phyloP scores from a whole-genome alignment of 495 filamentous ascomycete species.

The Xylaria flabelliformis region DNA sequence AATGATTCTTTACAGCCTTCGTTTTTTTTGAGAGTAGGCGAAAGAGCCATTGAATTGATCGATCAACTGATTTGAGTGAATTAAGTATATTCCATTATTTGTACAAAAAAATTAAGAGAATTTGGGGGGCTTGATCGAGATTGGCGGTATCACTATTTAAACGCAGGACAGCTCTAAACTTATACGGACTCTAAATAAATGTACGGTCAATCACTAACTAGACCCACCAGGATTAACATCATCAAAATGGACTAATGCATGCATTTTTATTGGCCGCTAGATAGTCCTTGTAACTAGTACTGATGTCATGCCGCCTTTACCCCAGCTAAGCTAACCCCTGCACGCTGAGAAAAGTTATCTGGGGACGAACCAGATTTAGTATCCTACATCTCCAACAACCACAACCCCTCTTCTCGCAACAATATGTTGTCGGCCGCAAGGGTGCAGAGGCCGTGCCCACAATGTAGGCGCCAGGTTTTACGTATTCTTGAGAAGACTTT shows the following conservation, averaged over 20 bases:
- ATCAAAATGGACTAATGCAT: not conserved
- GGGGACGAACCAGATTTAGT: not conserved
- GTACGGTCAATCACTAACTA: no score
- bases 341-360: not conserved
- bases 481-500: constrained; percentile 52
- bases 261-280: constrained; percentile 1
- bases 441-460: constrained; percentile 52
- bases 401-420: not conserved
- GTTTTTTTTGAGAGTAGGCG: no score
- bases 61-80: no score
- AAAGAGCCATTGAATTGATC: no score
- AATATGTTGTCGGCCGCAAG: constrained; percentile 57
- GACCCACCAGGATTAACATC: not conserved
- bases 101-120: no score
- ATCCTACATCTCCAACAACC: not conserved
- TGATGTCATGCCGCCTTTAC: not conserved
- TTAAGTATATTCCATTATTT: no score
- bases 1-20: no score
- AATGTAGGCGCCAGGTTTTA: constrained; percentile 56
- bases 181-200: no score
- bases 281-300: no score
- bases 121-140: no score
- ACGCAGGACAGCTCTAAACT: no score
- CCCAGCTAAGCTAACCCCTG: not conserved
- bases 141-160: no score